Base-by-base conservation (phyloP, 768 basidiomycete genomes). In the Pholiota microspora region DNA sequence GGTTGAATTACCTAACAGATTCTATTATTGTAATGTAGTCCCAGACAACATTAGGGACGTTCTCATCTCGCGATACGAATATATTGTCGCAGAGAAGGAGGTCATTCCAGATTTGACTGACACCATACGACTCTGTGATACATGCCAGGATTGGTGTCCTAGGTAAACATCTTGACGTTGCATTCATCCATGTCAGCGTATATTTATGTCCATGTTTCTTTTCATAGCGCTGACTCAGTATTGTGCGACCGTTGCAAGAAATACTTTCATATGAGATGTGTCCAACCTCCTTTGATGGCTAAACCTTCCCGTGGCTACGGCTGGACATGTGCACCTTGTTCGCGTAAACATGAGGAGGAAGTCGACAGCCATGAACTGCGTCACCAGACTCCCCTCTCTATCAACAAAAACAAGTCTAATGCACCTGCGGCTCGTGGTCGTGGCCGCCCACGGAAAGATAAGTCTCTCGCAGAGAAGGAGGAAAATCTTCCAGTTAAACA, bases 301-400 rank as follows among this genome's bases (percentile, higher is more conserved):
- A 98, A 98, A 69, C 96, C 96, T 12, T 92, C 94, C 21, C 84
- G 93, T 58, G 96, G 96, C 42, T 98, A 98, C 72, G 93, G 92
- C 18, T 98, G 96, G 96, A 93, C 94, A 8, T 98, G 96, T 64
- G 91, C 92, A 0, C 92, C 94, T 1, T 98, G 95, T 69, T 89
- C 94, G 9, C 82, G 85, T 50, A 82, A 82, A 60, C 89, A 95
- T 65, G 94, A 93, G 62, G 89, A 93, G 63, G 84, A 90, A 66
- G 88, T 93, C 45, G 87, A 89, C 65, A 82, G 85, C 57, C 85
- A 87, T 59, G 85, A 86, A 25, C 78, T 83, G 45, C 85, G 87
- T 35, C 82, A 82, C 60, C 70, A 71, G 13, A 81, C 81, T 13
- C 82, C 85, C 12, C 55, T 65, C 25, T 55, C 64, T 16, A 61